These are phyloP conservation scores for Kazachstania sp. DNA, from an alignment of 1,139 yeast genomes.

Conservation along the genomic window DNA sequence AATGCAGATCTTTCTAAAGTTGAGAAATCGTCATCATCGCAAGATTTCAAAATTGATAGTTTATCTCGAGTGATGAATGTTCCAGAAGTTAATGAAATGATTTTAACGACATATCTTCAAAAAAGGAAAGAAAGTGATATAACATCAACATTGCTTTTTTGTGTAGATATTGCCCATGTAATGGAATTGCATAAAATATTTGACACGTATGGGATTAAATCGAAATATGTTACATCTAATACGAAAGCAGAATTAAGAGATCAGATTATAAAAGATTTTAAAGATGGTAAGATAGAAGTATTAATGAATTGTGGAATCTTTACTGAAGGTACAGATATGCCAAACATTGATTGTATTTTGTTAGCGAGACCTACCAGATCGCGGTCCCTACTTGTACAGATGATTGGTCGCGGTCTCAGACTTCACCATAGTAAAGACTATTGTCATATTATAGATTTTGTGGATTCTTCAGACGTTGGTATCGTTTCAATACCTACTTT, in stretches of 20 bases:
- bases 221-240: conserved; percentile 65
- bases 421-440: conserved; percentile 49
- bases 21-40: conserved; percentile 28
- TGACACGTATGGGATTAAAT: conserved; percentile 52
- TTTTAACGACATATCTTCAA: conserved; percentile 48
- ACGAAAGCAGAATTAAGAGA: conserved; percentile 50
- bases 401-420: conserved; percentile 88
- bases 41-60: conserved; percentile 47
- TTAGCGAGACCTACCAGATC: conserved; percentile 80
- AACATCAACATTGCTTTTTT: conserved; percentile 66
- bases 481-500: conserved; percentile 56
- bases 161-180: conserved; percentile 68
- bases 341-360: conserved; percentile 74
- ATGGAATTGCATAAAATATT: conserved; percentile 46
- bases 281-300: conserved; percentile 55
- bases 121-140: conserved; percentile 31
- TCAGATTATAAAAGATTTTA: conserved; percentile 49
- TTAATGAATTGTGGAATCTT: conserved; percentile 82
- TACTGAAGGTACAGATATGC: conserved; percentile 94
- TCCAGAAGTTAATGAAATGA: conserved; percentile 44
- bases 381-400: conserved; percentile 62
- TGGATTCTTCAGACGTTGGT: conserved; percentile 51
- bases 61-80: conserved; percentile 52
- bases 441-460: conserved; percentile 75
- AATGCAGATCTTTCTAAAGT: conserved; percentile 33